Conservation (phyloP, 805 yeast species). For the Cyberlindnera maclurae region DNA sequence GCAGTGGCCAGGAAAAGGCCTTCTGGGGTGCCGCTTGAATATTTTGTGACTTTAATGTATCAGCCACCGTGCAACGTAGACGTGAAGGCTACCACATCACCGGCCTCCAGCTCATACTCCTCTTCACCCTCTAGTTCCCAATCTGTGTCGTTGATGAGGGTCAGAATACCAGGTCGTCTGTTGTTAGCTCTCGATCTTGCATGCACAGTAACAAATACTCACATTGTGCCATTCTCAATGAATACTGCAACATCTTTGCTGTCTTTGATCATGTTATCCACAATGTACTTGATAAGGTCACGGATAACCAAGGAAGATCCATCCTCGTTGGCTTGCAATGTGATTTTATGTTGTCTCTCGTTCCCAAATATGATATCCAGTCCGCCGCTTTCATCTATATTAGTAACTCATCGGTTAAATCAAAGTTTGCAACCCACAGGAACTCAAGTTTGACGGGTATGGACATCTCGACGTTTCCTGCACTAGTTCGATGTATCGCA, state of each 20-base stretch:
- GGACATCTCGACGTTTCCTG: conserved; percentile 2
- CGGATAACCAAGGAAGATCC: conserved; percentile 28
- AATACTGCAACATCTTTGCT: conserved; percentile 65
- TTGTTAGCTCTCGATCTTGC: background rate
- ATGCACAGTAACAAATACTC: background rate
- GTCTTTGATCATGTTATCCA: conserved; percentile 47
- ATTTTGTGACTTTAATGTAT: conserved; percentile 40
- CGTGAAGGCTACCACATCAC: conserved; percentile 80
- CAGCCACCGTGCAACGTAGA: conserved; percentile 94
- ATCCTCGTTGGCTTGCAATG: conserved; percentile 36
- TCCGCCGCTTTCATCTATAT: conserved; percentile 47
- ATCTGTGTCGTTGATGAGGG: conserved; percentile 87
- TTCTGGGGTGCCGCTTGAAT: conserved; percentile 19
- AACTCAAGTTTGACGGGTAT: conserved; percentile 9
- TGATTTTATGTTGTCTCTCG: conserved; percentile 45
- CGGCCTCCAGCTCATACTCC: conserved; percentile 64
- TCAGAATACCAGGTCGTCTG: conserved; percentile 87
- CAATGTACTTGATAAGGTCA: conserved; percentile 51
- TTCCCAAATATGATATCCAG: conserved; percentile 70
- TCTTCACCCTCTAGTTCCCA: conserved; percentile 95
- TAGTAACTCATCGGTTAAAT: conserved; percentile 1
- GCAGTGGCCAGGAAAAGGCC: conserved; percentile 26
- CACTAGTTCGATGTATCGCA: too few species aligned
- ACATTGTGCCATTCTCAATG: conserved; percentile 59
- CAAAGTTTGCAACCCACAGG: conserved; percentile 7